Percentiles rank a stretch among this genome's conserved stretches.
Conservation (phyloP, 345 rosid species). For the Lepidium sativum region DNA sequence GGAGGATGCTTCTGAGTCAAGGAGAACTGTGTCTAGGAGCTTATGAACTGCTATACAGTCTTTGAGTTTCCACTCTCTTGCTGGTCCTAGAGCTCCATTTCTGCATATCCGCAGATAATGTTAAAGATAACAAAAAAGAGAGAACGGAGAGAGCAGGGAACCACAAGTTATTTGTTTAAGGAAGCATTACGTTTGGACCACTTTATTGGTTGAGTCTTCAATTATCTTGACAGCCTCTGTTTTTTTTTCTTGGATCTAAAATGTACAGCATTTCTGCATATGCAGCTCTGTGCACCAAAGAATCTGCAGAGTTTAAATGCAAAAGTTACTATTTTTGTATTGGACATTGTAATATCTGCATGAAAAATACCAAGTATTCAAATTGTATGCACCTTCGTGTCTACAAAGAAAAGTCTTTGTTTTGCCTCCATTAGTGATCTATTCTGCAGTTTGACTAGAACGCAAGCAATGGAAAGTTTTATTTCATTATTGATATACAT, state of each 20-base stretch:
- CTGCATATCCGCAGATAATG: conserved; percentile 23
- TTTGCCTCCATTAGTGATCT: conserved; percentile 74
- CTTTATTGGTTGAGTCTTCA: conserved; percentile 63
- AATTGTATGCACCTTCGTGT: conserved; percentile 49
- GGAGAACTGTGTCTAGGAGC: conserved; percentile 42
- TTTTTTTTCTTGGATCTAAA: conserved; percentile 63
- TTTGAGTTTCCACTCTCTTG: conserved; percentile 69
- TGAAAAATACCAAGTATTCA: background rate
- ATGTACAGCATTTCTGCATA: conserved; percentile 73
- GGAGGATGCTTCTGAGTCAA: conserved; percentile 59
- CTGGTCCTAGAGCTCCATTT: conserved; percentile 53
- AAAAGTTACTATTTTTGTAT: background rate
- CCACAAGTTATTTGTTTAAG: background rate
- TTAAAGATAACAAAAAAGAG: background rate
- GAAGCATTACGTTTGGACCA: conserved; percentile 43
- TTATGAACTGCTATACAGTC: conserved; percentile 78
- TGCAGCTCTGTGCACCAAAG: conserved; percentile 92
- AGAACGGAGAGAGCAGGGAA: background rate
- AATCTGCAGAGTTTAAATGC: conserved; percentile 39
- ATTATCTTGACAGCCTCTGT: conserved; percentile 61
- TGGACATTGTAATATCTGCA: background rate
- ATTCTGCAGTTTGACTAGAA: conserved; percentile 70
- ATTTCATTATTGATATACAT: background rate
- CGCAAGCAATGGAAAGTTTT: conserved; percentile 6
- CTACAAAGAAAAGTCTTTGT: conserved; percentile 58